Percentiles rank a stretch among this genome's conserved stretches.
phyloP scores from a whole-genome alignment of 257 asterid species.

The Solanum etuberosum region DNA sequence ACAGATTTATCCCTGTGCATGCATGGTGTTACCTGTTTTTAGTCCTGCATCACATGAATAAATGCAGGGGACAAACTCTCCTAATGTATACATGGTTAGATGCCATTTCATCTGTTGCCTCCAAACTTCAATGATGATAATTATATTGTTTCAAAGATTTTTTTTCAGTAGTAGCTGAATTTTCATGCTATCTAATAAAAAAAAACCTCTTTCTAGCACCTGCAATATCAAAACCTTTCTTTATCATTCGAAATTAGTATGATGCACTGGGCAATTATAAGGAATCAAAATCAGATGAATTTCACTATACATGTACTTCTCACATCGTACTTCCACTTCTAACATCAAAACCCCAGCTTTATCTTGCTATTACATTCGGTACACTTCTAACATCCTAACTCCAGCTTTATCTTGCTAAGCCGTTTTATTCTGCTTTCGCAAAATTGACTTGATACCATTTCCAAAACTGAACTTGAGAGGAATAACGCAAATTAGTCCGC shows the following conservation, averaged over 20 bases:
- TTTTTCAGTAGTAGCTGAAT: background rate
- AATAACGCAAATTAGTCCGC: slow-evolving; percentile 19
- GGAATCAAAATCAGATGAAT: background rate
- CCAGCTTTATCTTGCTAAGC: background rate
- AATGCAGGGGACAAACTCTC: background rate
- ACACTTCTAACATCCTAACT: background rate
- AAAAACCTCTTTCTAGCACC: background rate
- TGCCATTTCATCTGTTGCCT: background rate
- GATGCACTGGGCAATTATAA: background rate
- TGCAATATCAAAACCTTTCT: background rate
- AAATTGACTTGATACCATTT: background rate
- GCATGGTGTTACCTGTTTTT: background rate
- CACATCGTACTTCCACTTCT: background rate
- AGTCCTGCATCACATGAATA: slow-evolving; percentile 1
- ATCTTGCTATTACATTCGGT: background rate
- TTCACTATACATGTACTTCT: background rate
- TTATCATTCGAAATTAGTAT: background rate
- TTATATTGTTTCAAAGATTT: background rate
- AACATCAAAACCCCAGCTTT: background rate
- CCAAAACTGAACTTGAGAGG: background rate
- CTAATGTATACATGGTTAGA: background rate
- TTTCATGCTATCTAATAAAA: background rate
- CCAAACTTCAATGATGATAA: background rate
- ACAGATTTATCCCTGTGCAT: background rate
- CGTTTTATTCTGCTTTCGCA: background rate